phyloP scores from a whole-genome alignment of 2,329 filamentous ascomycete genomes.

The Leptographium procerum region DNA sequence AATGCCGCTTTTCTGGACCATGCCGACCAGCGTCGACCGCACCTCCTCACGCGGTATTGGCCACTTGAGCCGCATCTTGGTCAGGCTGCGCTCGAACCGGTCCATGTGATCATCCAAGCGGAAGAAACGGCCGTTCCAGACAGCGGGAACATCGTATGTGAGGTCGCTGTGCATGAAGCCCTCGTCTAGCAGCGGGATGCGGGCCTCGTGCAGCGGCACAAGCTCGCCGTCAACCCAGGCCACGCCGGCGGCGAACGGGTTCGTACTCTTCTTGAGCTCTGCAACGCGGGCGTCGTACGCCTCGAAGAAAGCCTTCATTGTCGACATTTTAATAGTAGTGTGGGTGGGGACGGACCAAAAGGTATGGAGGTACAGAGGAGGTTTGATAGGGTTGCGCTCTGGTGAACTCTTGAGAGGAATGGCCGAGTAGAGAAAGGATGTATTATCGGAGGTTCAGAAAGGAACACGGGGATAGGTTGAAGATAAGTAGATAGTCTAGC shows the following conservation, averaged over 20 bases:
- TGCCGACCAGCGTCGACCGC: slow-evolving; percentile 27
- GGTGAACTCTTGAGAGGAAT: not conserved
- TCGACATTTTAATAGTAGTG: slow-evolving; percentile 1
- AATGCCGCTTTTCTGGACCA: slow-evolving; percentile 34
- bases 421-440: not conserved
- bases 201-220: slow-evolving; percentile 31
- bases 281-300: slow-evolving; percentile 7
- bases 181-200: slow-evolving; percentile 38
- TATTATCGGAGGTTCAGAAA: not conserved
- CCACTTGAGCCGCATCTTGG: slow-evolving; percentile 31
- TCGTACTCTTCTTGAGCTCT: slow-evolving; percentile 21
- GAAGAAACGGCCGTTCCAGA: slow-evolving; percentile 41
- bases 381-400: not conserved
- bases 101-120: slow-evolving; percentile 37
- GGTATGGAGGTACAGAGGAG: too few species aligned
- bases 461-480: not conserved
- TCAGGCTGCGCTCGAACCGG: slow-evolving; percentile 30
- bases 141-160: slow-evolving; percentile 39
- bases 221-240: slow-evolving; percentile 33
- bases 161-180: slow-evolving; percentile 40
- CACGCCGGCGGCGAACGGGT: slow-evolving; percentile 30
- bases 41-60: slow-evolving; percentile 29
- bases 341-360: not conserved
- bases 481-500: not conserved
- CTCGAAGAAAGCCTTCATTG: slow-evolving; percentile 7